These are phyloP conservation scores for Hymenoscyphus repandus DNA, from an alignment of 2,329 filamentous ascomycete genomes.

Conservation along the genomic window DNA sequence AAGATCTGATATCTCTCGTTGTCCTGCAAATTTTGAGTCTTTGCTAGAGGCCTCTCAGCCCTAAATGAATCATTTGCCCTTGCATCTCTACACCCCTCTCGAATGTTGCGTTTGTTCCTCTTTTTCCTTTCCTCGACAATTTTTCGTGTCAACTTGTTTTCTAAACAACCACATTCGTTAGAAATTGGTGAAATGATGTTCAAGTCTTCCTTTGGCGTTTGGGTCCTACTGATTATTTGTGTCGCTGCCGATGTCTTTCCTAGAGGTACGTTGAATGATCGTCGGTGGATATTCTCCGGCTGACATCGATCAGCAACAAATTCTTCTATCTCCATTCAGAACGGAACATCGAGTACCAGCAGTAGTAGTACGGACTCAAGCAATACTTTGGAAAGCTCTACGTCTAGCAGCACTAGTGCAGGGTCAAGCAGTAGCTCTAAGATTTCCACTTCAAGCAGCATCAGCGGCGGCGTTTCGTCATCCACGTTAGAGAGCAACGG, in stretches of 20 bases:
- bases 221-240: not conserved
- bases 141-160: not conserved
- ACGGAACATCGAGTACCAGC: not conserved
- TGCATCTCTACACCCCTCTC: not conserved
- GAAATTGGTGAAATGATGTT: conserved; percentile 1
- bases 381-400: not conserved
- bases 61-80: not conserved
- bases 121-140: not conserved
- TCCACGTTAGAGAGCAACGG: not conserved
- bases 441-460: not conserved
- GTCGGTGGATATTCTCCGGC: not conserved
- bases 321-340: not conserved
- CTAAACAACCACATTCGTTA: conserved; percentile 1
- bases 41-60: not conserved
- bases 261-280: not conserved
- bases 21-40: no score
- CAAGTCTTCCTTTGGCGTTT: not conserved
- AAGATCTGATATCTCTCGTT: no score
- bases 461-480: not conserved
- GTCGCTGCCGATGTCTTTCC: not conserved
- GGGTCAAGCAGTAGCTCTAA: not conserved
- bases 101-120: not conserved
- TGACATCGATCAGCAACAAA: not conserved
- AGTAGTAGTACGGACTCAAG: not conserved
- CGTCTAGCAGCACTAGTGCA: not conserved